Evolutionary conservation across 1,284 basidiomycete species (phyloP).

Genomic region (Boletellus sp.): DNA sequence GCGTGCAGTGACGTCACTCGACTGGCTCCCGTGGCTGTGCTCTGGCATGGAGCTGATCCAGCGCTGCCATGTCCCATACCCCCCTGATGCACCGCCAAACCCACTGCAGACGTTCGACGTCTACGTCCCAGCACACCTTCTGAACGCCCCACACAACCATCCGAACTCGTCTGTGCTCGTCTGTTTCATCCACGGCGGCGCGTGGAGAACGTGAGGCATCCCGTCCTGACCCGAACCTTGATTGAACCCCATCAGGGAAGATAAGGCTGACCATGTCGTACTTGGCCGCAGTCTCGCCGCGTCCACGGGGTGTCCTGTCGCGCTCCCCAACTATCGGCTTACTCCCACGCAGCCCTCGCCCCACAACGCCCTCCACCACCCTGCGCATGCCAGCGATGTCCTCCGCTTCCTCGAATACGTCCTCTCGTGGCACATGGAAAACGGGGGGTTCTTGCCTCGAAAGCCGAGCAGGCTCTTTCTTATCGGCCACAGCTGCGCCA

Average conservation of each 20-base stretch:
- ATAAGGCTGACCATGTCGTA: constrained; percentile 56
- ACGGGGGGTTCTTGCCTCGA: constrained; percentile 15
- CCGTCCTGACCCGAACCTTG: neutral
- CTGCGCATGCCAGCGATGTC: constrained; percentile 64
- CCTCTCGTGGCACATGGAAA: constrained; percentile 30
- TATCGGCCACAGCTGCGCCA: constrained; percentile 74
- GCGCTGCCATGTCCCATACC: constrained; percentile 45
- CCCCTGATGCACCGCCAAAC: constrained; percentile 21
- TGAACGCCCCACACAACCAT: neutral
- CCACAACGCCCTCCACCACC: constrained; percentile 51
- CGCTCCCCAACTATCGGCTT: constrained; percentile 73
- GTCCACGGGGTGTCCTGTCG: constrained; percentile 53
- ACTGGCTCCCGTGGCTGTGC: constrained; percentile 14
- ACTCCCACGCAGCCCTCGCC: constrained; percentile 42
- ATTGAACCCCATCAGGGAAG: constrained; percentile 48
- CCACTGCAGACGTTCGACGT: constrained; percentile 47
- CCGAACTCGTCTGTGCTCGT: constrained; percentile 35
- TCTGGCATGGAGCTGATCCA: constrained; percentile 11
- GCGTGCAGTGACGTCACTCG: constrained; percentile 26
- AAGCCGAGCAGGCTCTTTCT: constrained; percentile 45
- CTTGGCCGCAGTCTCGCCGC: constrained; percentile 52
- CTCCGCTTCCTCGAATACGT: constrained; percentile 59
- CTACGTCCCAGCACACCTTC: constrained; percentile 33
- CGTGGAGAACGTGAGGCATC: constrained; percentile 65
- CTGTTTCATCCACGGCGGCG: constrained; percentile 74